Conservation (phyloP, 495 filamentous ascomycete species). For the Aspergillus olivimuriae region DNA sequence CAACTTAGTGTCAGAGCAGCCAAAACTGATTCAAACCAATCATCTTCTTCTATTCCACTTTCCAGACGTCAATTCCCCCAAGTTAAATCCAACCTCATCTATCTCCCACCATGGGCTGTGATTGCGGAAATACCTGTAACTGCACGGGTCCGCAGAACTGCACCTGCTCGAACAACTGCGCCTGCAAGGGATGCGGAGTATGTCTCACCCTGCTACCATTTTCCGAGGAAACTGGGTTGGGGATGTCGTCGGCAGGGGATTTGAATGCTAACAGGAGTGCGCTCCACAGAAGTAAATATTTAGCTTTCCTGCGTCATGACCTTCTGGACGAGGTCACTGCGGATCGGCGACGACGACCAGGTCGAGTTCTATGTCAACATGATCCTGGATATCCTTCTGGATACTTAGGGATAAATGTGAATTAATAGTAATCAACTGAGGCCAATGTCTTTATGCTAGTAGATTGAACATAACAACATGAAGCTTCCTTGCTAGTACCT, state of each 20-base stretch:
- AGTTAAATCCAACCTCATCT: too few species aligned
- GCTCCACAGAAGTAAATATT: constrained; percentile 14
- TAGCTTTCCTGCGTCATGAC: background rate
- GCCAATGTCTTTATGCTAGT: too few species aligned
- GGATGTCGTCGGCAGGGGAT: constrained; percentile 3
- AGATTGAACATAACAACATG: too few species aligned
- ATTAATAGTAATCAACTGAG: too few species aligned
- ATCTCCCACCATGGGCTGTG: constrained; percentile 27
- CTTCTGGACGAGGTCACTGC: background rate
- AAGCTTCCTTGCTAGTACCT: too few species aligned
- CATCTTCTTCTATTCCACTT: too few species aligned
- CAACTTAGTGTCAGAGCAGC: background rate
- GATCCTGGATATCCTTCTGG: constrained; percentile 4
- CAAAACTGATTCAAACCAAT: too few species aligned
- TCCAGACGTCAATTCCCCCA: too few species aligned
- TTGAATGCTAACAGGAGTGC: too few species aligned
- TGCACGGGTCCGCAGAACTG: constrained; percentile 34
- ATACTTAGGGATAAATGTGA: constrained; percentile 4
- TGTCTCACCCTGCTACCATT: constrained; percentile 13
- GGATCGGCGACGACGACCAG: background rate
- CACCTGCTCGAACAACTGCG: constrained; percentile 32
- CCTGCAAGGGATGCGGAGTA: constrained; percentile 44
- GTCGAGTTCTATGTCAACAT: constrained; percentile 2
- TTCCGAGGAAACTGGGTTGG: constrained; percentile 2
- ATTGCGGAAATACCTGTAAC: constrained; percentile 32